Evolutionary conservation across 441 rosid species (phyloP).

Genomic region (Omphalea diandra): DNA sequence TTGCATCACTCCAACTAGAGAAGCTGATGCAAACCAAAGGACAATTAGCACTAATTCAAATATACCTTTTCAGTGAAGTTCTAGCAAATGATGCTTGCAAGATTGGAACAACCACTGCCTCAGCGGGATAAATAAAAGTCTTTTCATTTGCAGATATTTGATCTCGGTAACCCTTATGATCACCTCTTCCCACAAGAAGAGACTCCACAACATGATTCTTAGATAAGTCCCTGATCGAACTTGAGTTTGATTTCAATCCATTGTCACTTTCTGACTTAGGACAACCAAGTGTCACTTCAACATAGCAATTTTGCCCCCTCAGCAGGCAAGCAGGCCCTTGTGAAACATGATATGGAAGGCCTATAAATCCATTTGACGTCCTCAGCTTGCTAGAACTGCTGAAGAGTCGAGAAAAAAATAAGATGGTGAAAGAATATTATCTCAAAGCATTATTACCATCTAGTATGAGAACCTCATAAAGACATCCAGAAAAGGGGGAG

Average conservation of each 20-base stretch:
- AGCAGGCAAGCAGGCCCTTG: slow-evolving; percentile 60
- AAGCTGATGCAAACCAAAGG: slow-evolving; percentile 5
- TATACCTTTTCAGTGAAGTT: slow-evolving; percentile 88
- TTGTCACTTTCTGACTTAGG: slow-evolving; percentile 51
- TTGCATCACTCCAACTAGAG: slow-evolving; percentile 3
- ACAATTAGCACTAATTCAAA: slow-evolving; percentile 18
- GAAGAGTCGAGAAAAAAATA: slow-evolving; percentile 26
- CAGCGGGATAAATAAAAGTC: slow-evolving; percentile 86
- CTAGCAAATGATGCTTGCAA: slow-evolving; percentile 84
- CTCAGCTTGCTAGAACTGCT: slow-evolving; percentile 65
- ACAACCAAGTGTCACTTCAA: slow-evolving; percentile 90
- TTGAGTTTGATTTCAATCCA: slow-evolving; percentile 43
- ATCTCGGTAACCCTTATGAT: slow-evolving; percentile 55
- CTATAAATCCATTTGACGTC: slow-evolving; percentile 60
- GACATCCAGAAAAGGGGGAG: not conserved
- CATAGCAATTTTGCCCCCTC: slow-evolving; percentile 72
- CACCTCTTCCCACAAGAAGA: slow-evolving; percentile 53
- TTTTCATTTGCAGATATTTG: slow-evolving; percentile 46
- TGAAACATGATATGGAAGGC: slow-evolving; percentile 68
- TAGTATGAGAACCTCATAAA: not conserved
- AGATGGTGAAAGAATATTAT: slow-evolving; percentile 26
- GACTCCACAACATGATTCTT: slow-evolving; percentile 67
- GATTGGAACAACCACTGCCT: slow-evolving; percentile 94
- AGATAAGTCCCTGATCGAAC: slow-evolving; percentile 46
- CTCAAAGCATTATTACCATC: slow-evolving; percentile 11